Base-by-base conservation (phyloP, 257 asterid genomes). In the Coffea canephora region DNA sequence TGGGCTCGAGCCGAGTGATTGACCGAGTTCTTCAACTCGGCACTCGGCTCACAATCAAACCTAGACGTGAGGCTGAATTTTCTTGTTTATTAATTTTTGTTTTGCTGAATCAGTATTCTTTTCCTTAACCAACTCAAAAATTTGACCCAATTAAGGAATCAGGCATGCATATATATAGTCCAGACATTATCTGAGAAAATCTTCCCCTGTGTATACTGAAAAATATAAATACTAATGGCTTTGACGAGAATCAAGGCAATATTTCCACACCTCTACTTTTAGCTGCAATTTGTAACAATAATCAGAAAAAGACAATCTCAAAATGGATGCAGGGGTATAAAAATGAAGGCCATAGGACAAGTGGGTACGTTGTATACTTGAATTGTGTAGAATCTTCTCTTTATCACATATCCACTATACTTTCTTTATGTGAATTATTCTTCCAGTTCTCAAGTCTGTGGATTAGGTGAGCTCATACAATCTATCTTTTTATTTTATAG, bases 231-330 rank as follows among this genome's bases (percentile, higher is more conserved):
- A 34, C 15, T 36, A 0, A 62, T 79, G 48, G 48, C 41, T 46
- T 25, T 23, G 54, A 8, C 45, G 2, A 80, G 34, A 74, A 43
- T 70, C 34, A 18, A 19, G 54, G 5, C 23, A 74, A 74, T 48
- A 67, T 67, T 54, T 76, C 15, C 7, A 21, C 27, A 75, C 71
- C 15, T 69, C 55, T 65, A 65, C 75, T 74, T 65, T 80, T 80
- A 49, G 83, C 27, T 62, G 80, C 80, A 67, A 70, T 65, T 12
- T 0, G 18, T 1, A 25, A 25, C 31, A 41, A 65, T 27, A 31
- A 65, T 65, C 70, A 65, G 70, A 65, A 65, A 65, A 65, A 11
- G 41, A 25, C 39, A 65, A 65, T 25, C 19, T 65, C 7, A 6
- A 61, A 39, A 25, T 10, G 43, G 9, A 7, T 66, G 3, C 21